Evolutionary conservation across 371 early-diverging fungal genomes (phyloP).

Genomic region (Syncephalastrum contaminatum): DNA sequence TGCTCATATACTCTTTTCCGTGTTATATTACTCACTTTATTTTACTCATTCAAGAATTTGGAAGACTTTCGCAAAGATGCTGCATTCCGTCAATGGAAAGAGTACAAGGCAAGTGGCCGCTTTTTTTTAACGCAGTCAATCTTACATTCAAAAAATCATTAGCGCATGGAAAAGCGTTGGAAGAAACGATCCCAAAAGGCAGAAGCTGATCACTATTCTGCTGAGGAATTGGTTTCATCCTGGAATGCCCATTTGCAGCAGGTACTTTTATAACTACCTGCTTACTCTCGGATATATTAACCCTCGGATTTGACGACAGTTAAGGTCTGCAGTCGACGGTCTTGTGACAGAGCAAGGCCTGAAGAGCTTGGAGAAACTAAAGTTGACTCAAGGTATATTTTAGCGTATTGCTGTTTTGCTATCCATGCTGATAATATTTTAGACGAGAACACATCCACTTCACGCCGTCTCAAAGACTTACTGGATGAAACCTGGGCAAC

Average conservation of each 20-base stretch:
- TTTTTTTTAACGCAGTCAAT: not conserved
- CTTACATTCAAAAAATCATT: not conserved
- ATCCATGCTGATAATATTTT: too few relatives aligned
- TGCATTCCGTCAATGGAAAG: constrained; percentile 25
- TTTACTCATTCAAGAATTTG: constrained; percentile 12
- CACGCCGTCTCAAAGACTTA: too few relatives aligned
- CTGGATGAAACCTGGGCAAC: too few relatives aligned
- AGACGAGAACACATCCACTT: too few relatives aligned
- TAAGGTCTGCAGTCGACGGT: constrained; percentile 13
- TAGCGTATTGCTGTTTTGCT: too few relatives aligned
- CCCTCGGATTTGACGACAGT: constrained; percentile 2
- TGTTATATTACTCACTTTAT: not conserved
- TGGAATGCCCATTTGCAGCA: constrained; percentile 18
- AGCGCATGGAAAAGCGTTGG: constrained; percentile 16
- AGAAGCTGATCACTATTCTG: constrained; percentile 8
- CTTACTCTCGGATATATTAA: not conserved
- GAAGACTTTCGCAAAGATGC: constrained; percentile 22
- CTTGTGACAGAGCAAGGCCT: constrained; percentile 8
- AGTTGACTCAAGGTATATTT: too few relatives aligned
- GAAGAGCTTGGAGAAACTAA: too few relatives aligned
- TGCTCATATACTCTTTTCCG: too few relatives aligned
- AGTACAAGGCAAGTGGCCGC: constrained; percentile 20
- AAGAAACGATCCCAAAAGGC: constrained; percentile 8
- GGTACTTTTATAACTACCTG: constrained; percentile 6
- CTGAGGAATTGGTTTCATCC: constrained; percentile 5